A percentile compares a stretch with the other conserved stretches of the same genome.
Conservation (phyloP, 2,329 filamentous ascomycete species). For the Cordyceps cateniannulata region DNA sequence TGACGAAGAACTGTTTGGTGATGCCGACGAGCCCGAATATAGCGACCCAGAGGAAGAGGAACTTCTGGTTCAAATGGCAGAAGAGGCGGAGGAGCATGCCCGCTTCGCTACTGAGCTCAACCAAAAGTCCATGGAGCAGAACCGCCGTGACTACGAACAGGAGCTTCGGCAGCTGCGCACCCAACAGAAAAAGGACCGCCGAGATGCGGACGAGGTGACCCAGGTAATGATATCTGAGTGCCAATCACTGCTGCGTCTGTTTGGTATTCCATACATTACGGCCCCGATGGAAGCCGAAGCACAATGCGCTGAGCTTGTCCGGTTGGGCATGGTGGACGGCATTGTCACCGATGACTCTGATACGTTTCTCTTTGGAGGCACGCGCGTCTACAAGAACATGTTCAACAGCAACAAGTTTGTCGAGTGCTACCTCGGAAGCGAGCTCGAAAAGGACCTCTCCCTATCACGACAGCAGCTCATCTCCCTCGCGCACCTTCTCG, state of each 20-base stretch:
- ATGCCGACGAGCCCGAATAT: slow-evolving; percentile 65
- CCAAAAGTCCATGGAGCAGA: slow-evolving; percentile 62
- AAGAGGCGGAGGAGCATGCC: slow-evolving; percentile 89
- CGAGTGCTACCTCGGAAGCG: slow-evolving; percentile 81
- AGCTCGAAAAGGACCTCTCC: slow-evolving; percentile 84
- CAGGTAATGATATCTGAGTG: slow-evolving; percentile 95
- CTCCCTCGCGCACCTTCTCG: slow-evolving; percentile 80
- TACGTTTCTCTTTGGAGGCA: slow-evolving; percentile 94
- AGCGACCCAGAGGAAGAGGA: slow-evolving; percentile 92
- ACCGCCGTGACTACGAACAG: slow-evolving; percentile 72
- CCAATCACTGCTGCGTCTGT: slow-evolving; percentile 80
- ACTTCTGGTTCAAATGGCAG: slow-evolving; percentile 75
- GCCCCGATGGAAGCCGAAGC: slow-evolving; percentile 99
- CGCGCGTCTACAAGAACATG: slow-evolving; percentile 98
- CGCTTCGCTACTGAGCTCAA: slow-evolving; percentile 87
- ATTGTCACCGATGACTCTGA: slow-evolving; percentile 98
- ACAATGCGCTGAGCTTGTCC: slow-evolving; percentile 88
- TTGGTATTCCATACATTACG: slow-evolving; percentile 93
- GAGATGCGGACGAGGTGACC: slow-evolving; percentile 94
- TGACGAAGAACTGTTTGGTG: slow-evolving; percentile 38
- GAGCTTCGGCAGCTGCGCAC: slow-evolving; percentile 80
- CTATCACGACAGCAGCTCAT: slow-evolving; percentile 85
- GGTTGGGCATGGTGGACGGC: slow-evolving; percentile 82
- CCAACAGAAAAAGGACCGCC: slow-evolving; percentile 94
- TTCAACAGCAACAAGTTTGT: slow-evolving; percentile 98